Conservation (phyloP, 2,329 filamentous ascomycete genomes). For the Ophiosphaerella herpotricha region DNA sequence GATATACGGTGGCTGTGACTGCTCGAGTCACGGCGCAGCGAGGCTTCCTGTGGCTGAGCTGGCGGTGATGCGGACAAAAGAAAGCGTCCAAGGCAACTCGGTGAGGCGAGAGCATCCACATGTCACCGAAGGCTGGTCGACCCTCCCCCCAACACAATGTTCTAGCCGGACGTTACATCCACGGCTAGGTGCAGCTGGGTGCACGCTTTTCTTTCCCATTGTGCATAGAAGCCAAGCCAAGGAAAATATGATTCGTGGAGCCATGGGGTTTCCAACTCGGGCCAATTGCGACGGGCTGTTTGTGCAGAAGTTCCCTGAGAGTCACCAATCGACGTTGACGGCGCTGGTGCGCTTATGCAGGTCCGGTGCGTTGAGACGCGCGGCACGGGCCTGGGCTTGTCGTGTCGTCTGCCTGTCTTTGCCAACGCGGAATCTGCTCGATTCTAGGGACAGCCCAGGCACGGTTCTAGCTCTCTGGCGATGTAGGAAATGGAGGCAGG, state of each 20-base stretch:
- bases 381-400: conserved; percentile 1
- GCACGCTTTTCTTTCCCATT: neutral
- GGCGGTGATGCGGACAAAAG: neutral
- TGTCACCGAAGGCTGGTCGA: neutral
- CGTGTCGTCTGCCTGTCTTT: neutral
- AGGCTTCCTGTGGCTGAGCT: neutral
- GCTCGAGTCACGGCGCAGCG: neutral
- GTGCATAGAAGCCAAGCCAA: neutral
- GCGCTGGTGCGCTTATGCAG: conserved; percentile 7
- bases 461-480: neutral
- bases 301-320: conserved; percentile 3
- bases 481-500: neutral
- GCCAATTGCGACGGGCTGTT: neutral
- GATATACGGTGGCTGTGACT: neutral
- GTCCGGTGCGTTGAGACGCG: conserved; percentile 8
- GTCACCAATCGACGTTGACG: conserved; percentile 2
- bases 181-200: neutral
- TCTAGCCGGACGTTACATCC: neutral
- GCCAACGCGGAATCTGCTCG: neutral
- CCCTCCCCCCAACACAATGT: neutral
- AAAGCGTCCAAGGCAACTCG: neutral
- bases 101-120: neutral
- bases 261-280: neutral
- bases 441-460: neutral
- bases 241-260: conserved; percentile 1